A percentile compares a stretch with the other conserved stretches of the same genome.
Conservation (phyloP, 257 asterid genomes). For the Penstemon newberryi region DNA sequence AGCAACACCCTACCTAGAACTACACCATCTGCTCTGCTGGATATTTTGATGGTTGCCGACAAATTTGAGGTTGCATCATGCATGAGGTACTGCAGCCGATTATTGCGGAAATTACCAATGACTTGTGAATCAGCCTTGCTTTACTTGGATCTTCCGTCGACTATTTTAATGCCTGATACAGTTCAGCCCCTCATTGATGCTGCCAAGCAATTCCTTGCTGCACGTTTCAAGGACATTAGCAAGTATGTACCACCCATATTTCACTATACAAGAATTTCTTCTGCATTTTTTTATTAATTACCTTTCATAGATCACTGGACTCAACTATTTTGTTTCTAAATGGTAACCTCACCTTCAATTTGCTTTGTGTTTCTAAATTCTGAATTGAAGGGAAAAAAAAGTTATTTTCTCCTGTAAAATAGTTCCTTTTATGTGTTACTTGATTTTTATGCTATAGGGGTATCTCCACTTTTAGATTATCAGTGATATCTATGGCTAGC, state of each 20-base stretch:
- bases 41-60: slow-evolving; percentile 90
- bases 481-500: background rate
- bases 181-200: slow-evolving; percentile 72
- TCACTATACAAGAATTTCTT: background rate
- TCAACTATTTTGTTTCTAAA: background rate
- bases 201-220: slow-evolving; percentile 74
- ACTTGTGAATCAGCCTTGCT: slow-evolving; percentile 84
- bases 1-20: slow-evolving; percentile 61
- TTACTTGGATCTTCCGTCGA: slow-evolving; percentile 87
- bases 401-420: slow-evolving; percentile 1
- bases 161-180: slow-evolving; percentile 65
- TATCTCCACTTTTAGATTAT: background rate
- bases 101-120: slow-evolving; percentile 65
- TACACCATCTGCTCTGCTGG: slow-evolving; percentile 64
- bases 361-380: background rate
- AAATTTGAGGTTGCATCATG: slow-evolving; percentile 85
- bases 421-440: background rate
- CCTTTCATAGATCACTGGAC: background rate
- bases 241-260: slow-evolving; percentile 47
- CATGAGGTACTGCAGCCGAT: slow-evolving; percentile 79
- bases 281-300: background rate
- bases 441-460: background rate
- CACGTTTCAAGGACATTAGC: slow-evolving; percentile 69
- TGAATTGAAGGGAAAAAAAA: background rate
- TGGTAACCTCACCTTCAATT: background rate